These are phyloP conservation scores for Boletus hoseneyae DNA, from an alignment of 1,284 basidiomycete species.

Conservation along the genomic window DNA sequence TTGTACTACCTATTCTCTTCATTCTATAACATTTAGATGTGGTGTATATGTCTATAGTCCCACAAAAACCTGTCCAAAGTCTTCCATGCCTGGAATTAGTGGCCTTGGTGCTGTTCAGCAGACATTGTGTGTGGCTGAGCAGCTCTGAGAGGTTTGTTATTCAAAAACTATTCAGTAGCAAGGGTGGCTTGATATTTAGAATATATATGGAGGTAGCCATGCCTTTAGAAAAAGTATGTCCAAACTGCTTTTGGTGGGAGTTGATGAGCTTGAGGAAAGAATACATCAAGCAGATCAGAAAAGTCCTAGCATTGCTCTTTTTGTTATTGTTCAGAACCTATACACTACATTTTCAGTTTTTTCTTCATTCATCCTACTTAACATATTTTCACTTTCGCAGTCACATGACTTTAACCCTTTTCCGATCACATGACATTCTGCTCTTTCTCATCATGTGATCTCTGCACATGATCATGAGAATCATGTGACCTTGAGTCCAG, in stretches of 20 bases:
- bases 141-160: neutral
- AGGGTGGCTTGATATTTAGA: neutral
- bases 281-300: neutral
- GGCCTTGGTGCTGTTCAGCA: constrained; percentile 2
- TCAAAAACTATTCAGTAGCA: neutral
- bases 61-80: constrained; percentile 1
- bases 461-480: too few relatives aligned
- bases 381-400: too few relatives aligned
- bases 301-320: neutral
- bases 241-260: neutral
- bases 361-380: too few relatives aligned
- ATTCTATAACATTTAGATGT: constrained; percentile 4
- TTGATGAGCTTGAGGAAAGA: neutral
- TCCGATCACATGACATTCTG: too few relatives aligned
- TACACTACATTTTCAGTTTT: too few relatives aligned
- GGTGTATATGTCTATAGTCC: constrained; percentile 1
- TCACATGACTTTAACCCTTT: too few relatives aligned
- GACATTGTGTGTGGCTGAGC: constrained; percentile 1
- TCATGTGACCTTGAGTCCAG: too few relatives aligned
- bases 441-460: too few relatives aligned
- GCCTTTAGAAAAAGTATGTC: neutral
- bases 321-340: too few relatives aligned
- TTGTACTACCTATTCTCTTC: neutral
- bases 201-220: neutral
- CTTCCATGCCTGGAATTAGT: neutral